A percentile compares a stretch with the other conserved stretches of the same genome.
Conservation (phyloP, 108 stramenopile species). For the Cyclostephanos tholiformis region DNA sequence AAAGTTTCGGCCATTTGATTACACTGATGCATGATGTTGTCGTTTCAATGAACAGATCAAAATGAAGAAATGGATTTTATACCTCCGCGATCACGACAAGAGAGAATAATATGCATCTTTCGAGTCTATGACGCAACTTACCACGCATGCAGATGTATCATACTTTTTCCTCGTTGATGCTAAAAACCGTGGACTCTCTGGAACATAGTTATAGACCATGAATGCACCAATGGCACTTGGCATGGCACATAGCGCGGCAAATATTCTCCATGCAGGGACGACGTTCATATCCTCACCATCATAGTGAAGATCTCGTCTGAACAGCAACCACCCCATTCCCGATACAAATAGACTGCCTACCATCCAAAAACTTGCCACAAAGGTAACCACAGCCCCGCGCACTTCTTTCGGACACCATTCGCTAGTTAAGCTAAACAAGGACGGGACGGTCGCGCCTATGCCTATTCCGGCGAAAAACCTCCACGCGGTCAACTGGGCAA, state of each 20-base stretch:
- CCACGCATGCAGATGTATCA: conserved; percentile 45
- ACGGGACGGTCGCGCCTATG: conserved; percentile 78
- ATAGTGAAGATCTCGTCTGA: conserved; percentile 15
- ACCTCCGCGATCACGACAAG: no score
- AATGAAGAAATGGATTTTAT: no score
- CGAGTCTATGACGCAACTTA: no score
- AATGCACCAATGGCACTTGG: conserved; percentile 66
- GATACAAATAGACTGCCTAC: conserved; percentile 83
- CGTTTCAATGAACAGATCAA: no score
- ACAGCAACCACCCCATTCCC: conserved; percentile 58
- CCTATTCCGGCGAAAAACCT: conserved; percentile 76
- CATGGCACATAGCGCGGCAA: conserved; percentile 68
- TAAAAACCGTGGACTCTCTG: conserved; percentile 79
- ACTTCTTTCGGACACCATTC: conserved; percentile 75
- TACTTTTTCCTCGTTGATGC: conserved; percentile 49
- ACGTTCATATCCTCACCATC: not conserved
- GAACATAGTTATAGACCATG: conserved; percentile 60
- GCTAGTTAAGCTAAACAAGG: conserved; percentile 68
- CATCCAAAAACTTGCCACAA: conserved; percentile 87
- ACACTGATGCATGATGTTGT: conserved; percentile 10
- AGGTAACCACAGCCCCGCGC: conserved; percentile 71
- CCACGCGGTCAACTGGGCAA: conserved; percentile 42
- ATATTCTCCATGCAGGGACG: conserved; percentile 61
- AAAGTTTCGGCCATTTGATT: conserved; percentile 56
- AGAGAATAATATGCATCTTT: no score